These are phyloP conservation scores for Cubamyces sp. DNA, from an alignment of 768 basidiomycete species.

Conservation along the genomic window DNA sequence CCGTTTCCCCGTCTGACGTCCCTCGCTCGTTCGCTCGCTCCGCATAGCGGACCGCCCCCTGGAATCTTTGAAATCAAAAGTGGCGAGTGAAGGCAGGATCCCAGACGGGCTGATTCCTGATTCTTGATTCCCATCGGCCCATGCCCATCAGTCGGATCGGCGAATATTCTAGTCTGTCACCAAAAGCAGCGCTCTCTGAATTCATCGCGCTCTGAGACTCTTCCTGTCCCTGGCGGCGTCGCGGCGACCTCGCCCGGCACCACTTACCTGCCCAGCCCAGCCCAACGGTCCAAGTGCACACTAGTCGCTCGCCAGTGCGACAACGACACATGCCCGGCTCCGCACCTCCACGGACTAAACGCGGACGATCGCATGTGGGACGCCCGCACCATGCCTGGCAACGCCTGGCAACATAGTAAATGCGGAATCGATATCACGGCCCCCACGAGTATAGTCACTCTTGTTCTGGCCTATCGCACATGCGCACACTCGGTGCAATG, in stretches of 20 bases:
- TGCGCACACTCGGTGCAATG: no score
- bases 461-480: no score
- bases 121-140: background rate
- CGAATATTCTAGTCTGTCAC: constrained; percentile 14
- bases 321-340: constrained; percentile 2
- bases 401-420: background rate
- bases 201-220: no score
- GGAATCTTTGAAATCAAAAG: background rate
- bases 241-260: no score
- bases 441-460: no score
- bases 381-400: constrained; percentile 3
- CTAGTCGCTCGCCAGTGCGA: background rate
- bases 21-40: background rate
- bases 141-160: constrained; percentile 19
- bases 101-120: no score
- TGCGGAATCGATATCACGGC: background rate
- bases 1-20: background rate
- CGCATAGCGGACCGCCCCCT: background rate
- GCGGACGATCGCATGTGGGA: background rate
- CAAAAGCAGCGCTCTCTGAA: constrained; percentile 1
- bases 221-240: constrained; percentile 9
- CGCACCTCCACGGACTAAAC: constrained; percentile 7
- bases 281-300: background rate
- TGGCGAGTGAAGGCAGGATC: background rate
- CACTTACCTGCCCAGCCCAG: no score